phyloP scores from a whole-genome alignment of 768 basidiomycete species.

The Mrakia blollopis region DNA sequence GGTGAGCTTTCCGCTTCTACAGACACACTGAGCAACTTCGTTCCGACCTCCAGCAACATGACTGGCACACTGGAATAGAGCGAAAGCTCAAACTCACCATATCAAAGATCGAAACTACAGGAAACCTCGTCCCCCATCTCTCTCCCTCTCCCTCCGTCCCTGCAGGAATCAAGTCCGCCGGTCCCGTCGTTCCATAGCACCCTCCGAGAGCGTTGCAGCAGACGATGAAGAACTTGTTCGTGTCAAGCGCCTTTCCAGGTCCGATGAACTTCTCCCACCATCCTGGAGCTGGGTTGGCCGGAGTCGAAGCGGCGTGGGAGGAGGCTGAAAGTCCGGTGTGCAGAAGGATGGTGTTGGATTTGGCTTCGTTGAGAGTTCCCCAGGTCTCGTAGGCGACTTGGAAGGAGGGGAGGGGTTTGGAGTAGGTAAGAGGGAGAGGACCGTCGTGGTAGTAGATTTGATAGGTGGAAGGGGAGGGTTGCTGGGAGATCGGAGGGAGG shows the following conservation, averaged over 20 bases:
- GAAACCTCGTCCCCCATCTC: slow-evolving; percentile 85
- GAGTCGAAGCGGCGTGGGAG: slow-evolving; percentile 84
- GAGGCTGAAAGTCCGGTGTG: slow-evolving; percentile 95
- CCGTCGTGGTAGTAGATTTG: slow-evolving; percentile 57
- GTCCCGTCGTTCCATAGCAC: slow-evolving; percentile 96
- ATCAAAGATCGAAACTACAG: slow-evolving; percentile 87
- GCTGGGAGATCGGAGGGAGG: background rate
- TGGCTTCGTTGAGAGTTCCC: slow-evolving; percentile 73
- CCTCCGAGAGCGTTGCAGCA: slow-evolving; percentile 97
- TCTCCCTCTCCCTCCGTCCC: slow-evolving; percentile 44
- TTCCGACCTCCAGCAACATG: background rate
- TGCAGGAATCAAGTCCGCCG: slow-evolving; percentile 69
- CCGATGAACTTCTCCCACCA: slow-evolving; percentile 99
- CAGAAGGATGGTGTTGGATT: slow-evolving; percentile 85
- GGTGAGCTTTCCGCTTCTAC: background rate
- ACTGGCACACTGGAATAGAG: slow-evolving; percentile 39
- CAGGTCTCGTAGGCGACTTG: slow-evolving; percentile 97
- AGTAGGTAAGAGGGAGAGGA: slow-evolving; percentile 58
- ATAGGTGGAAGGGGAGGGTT: slow-evolving; percentile 48
- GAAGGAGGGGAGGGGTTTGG: slow-evolving; percentile 57
- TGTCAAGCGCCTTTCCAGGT: slow-evolving; percentile 88
- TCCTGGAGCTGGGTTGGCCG: slow-evolving; percentile 69
- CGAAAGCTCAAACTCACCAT: slow-evolving; percentile 53
- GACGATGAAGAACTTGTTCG: slow-evolving; percentile 82
- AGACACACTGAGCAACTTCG: background rate